Evolutionary conservation across 139 green algal species (phyloP), one percentile per base, ranked within the genome.

Genomic region (Chlorokybus atmophyticus): DNA sequence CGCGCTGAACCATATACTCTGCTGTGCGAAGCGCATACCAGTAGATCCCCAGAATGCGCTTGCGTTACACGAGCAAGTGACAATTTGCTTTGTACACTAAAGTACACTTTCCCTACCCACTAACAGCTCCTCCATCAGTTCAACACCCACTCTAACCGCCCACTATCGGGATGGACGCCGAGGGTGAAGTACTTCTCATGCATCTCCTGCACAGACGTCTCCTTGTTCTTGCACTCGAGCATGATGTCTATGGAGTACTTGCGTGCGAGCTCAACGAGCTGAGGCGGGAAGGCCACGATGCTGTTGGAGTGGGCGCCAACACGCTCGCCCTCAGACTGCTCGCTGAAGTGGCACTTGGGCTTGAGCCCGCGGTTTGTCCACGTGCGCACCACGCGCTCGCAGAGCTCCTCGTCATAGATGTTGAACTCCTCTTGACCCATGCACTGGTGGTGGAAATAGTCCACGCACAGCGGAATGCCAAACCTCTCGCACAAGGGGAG

Each of bases 361-460:
- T 44, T 44, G 14, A 44, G 14, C 14, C 38, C 38, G 38, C 38
- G 38, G 38, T 44, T 17, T 23, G 14, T 14, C 38, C 38, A 44
- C 14, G 17, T 17, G 14, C 17, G 14, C 38, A 44, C 17, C 14
- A 44, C 17, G 38, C 38, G 38, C 38, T 14, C 38, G 14, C 14
- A 23, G 38, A 44, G 38, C 14, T 14, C 38, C 38, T 14, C 14
- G 38, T 44, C 38, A 17, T 44, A 44, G 17, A 44, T 44, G 38
- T 44, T 17, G 38, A 44, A 44, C 38, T 44, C 38, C 14, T 44
- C 38, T 17, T 44, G 14, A 17, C 38, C 38, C 14, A 23, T 23
- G 38, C 38, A 44, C 17, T 44, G 38, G 38, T 44, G 38, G 38
- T 44, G 38, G 38, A 44, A 44, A 17, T 44, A 44, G 38, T 44